Base-by-base conservation (phyloP, 139 green algal species). In the Yamagishiella unicocca region DNA sequence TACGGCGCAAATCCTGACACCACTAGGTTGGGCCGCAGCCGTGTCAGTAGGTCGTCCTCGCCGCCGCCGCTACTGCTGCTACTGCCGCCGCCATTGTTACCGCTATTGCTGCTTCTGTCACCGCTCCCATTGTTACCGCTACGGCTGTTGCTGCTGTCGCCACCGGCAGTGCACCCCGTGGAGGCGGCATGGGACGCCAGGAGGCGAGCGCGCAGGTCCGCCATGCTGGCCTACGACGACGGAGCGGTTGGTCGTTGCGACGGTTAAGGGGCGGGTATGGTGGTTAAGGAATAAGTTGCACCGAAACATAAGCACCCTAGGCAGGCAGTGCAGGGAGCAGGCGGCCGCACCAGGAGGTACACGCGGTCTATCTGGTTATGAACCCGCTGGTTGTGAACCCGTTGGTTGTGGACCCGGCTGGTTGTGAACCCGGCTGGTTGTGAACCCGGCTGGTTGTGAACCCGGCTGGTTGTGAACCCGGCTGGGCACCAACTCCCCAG, bases 11-110 rank as follows among this genome's bases (percentile, higher is more conserved):
- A 77, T 1, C 82, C 89, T 7, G 45, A 5, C 4, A 97, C 87
- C n/a, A 97, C 90, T 8, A 97, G 61, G 84, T 97, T 97, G 40
- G 95, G 95, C 54, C 95, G 89, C 77, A 96, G 95, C 8, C 92
- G 87, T 9, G 70, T 19, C 40, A 87, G 17, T 9, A 87, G 58
- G 4, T 86, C 90, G 40, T 82, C 77, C 24, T 33, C 12, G 17
- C 24, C 45, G 25, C 58, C 29, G 62, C 12, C 31, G 43, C n/a
- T 29, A 27, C 61, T 0, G 37, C 33, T 25, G 37, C 14, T 17
- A 53, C 45, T 12, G 73, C 17, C n/a, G 31, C 21, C 40, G 70
- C 2, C 37, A 35, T n/a, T n/a, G n/a, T n/a, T n/a, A n/a, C n/a
- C n/a, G n/a, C n/a, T n/a, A n/a, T n/a, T 33, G 72, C 19, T 37